phyloP scores from a whole-genome alignment of 2,329 filamentous ascomycete genomes.

The Thielaviopsis musarum region DNA sequence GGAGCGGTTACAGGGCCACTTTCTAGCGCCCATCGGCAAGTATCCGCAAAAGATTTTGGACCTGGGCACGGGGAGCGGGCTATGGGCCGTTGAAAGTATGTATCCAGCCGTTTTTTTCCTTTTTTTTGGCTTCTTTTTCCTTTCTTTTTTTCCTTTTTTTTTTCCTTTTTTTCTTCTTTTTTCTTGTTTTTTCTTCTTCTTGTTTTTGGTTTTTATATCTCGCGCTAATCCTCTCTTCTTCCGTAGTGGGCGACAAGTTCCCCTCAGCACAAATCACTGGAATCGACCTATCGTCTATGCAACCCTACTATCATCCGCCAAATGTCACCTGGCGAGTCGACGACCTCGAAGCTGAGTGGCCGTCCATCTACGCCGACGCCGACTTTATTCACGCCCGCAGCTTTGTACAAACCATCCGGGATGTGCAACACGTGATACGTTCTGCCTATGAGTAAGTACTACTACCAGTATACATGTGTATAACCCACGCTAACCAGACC shows the following conservation, averaged over 20 bases:
- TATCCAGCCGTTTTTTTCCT: conserved; percentile 2
- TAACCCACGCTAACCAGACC: neutral
- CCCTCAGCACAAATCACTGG: conserved; percentile 30
- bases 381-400: conserved; percentile 39
- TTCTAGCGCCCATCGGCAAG: conserved; percentile 26
- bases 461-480: no score
- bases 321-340: conserved; percentile 36
- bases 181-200: neutral
- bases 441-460: conserved; percentile 26
- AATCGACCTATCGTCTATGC: conserved; percentile 28
- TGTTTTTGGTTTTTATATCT: neutral
- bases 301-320: conserved; percentile 31
- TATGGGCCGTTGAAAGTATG: conserved; percentile 39
- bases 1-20: conserved; percentile 27
- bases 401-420: conserved; percentile 31
- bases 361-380: conserved; percentile 22
- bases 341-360: conserved; percentile 22
- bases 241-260: conserved; percentile 29
- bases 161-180: no score
- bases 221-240: neutral
- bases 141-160: neutral
- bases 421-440: conserved; percentile 32
- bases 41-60: conserved; percentile 33
- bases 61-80: conserved; percentile 31
- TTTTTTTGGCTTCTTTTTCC: neutral